Evolutionary conservation across 1,284 basidiomycete genomes (phyloP), one percentile per base, ranked within the genome.

Genomic region (Athelia psychrophila): DNA sequence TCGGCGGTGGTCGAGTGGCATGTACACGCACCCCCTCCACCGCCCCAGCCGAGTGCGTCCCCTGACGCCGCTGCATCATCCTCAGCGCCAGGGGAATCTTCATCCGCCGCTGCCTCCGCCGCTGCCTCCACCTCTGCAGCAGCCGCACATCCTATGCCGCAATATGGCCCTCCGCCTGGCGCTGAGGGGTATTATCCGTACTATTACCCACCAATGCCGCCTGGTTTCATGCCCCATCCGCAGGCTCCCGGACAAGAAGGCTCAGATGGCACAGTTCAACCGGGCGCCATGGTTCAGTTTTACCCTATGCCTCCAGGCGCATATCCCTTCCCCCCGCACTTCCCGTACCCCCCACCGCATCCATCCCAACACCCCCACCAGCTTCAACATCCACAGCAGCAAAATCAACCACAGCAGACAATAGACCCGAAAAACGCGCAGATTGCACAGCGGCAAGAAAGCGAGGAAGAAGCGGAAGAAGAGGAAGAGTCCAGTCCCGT

Each of bases 221-320:
- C 16, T 46, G 22, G 19, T 10, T 46, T 46, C 25, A 27, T 27
- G 44, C 44, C 44, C n/a, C 44, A n/a, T 10, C 44, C 44, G 19
- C 44, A n/a, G 4, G 20, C 44, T 16, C 44, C 44, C 10, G 44
- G 44, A 46, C 44, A 46, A 46, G 44, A 46, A 27, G 44, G 44
- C 44, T n/a, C 25, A 24, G 44, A 46, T n/a, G 44, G 44, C 9
- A n/a, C 22, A 9, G 44, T 27, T 6, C 44, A 23, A 27, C 44
- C 44, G n/a, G 44, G 19, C n/a, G n/a, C 8, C 20, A 5, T 42
- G n/a, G 38, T 42, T 16, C 38, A 42, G n/a, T 42, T 18, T 22
- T 42, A 8, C 38, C 20, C 38, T 42, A 22, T 42, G 19, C 25
- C 16, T 46, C 25, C 19, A 19, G 22, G 25, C 23, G 22, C 20